Base-by-base conservation (phyloP, 441 rosid genomes). In the Sinapis alba region DNA sequence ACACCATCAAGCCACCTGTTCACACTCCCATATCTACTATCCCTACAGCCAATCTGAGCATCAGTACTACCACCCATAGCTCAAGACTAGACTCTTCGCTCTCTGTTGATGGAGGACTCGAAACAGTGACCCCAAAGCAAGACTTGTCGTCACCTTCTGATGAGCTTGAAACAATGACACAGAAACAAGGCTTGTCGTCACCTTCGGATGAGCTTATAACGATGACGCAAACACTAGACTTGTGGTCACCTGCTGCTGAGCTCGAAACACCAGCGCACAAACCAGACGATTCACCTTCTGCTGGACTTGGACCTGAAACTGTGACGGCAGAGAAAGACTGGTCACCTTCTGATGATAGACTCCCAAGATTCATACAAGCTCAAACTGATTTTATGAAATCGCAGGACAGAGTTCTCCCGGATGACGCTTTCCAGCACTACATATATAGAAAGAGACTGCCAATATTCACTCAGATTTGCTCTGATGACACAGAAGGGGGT, bases 341-440 rank as follows among this genome's bases (percentile, higher is more conserved):
- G 80, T 71, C 72, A 36, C 80, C 80, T 59, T 71, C 68, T 71
- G 68, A 71, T 58, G 80, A 77, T 66, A 64, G 73, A 50, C 63
- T 65, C 38, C 71, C 51, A 71, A 26, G 51, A 50, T 38, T 60
- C 27, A 65, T 77, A 10, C 34, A 50, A 24, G 51, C 32, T 18
- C 73, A 66, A 72, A 4, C 26, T 36, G 73, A 60, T 15, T 36
- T 66, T 15, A 38, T 38, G 73, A 23, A 26, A 13, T 12, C 77
- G 60, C 57, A 61, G 0, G 28, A 12, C 64, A 72, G 77, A n/a
- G 15, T 77, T 45, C 45, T 72, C 12, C 73, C 73, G 50, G 72
- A 59, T 51, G 45, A 28, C 41, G 64, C 61, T 19, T 65, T 72
- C 10, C 38, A 68, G 62, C 9, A 5, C 28, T 72, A 66, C 80